Evolutionary conservation across 2,329 filamentous ascomycete genomes (phyloP), one percentile per base, ranked within the genome.

Genomic region (Aaosphaeria pasadenensis): DNA sequence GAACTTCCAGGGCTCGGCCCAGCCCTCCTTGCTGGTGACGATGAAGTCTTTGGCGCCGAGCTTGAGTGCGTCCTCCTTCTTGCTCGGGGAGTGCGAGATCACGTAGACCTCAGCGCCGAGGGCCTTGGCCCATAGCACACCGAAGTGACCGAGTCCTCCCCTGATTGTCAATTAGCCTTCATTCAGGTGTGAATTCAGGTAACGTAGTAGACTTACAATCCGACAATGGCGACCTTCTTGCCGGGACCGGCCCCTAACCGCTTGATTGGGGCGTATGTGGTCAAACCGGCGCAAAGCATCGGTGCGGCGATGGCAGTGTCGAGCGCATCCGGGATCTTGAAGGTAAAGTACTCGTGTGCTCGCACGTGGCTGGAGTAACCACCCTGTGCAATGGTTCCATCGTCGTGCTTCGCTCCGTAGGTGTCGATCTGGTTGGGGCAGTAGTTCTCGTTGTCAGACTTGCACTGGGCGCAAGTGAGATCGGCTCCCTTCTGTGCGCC

Each of bases 221-320:
- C 88, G 6, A 90, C 82, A 51, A 91, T 82, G 35, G 81, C 88
- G 24, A 91, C 83, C 74, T 89, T 89, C 77, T 88, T 89, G 53
- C 89, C 89, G 1, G 87, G 87, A 0, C 87, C 87, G 50, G 81
- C 80, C 24, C 87, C 87, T 62, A 91, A 85, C 43, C 89, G 81
- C 54, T 88, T 85, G 11, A 95, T 78, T 1, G 90, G 89, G 51
- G 82, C 87, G 74, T 85, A 95, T 50, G 84, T 84, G 4, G 90
- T 95, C 56, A 95, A 78, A 54, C 90, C 90, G 38, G 88, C 90
- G 71, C 90, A 95, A 57, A 94, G 79, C 87, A 91, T 90, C 7
- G 87, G 88, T 1, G 88, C 89, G 1, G 85, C 88, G 44, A 85
- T 71, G 28, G 67, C 67, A 49, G 69, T 75, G 54, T 76, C 69